Evolutionary conservation across 225 moss, liverwort and hornwort genomes (phyloP), one percentile per base, ranked within the genome.

Genomic region (Sphagnum tenellum): DNA sequence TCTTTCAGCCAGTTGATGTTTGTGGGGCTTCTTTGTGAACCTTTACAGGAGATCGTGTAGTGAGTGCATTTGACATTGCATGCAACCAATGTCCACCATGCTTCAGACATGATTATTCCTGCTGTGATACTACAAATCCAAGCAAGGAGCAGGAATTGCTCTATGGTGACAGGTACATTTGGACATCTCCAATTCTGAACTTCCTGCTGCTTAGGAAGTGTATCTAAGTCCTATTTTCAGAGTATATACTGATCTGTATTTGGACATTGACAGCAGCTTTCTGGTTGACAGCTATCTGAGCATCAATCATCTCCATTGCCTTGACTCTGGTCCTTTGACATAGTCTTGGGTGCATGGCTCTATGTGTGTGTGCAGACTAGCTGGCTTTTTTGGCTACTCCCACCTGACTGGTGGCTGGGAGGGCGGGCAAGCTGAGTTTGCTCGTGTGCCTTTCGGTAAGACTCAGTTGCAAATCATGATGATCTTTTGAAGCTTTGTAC

Each of bases 321-420:
- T 29, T 29, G 6, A 59, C n/a, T 60, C 45, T 62, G 61, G n/a
- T 5, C 61, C 2, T 45, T 71, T 50, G 44, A 48, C 62, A 78
- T 84, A 8, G 88, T 85, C 59, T 29, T 1, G 29, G 29, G 29
- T 29, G 29, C 29, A 29, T 29, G 29, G 29, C 29, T 29, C 29
- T 29, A 29, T 29, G 29, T 29, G 29, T 29, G 29, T 29, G 29
- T 29, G 29, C 29, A 29, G 29, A 29, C 0, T 29, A n/a, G n/a
- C n/a, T n/a, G n/a, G n/a, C n/a, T n/a, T n/a, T n/a, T 90, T 79
- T 55, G 90, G 85, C 50, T 88, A 90, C 59, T 88, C 88, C 5
- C 90, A 90, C 12, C 78, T 90, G 45, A 90, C 83, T 0, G 90
- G 88, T 7, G 88, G 88, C 46, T 90, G 78, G 63, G 78, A 85